A percentile compares a stretch with the other conserved stretches of the same genome.
phyloP scores from a whole-genome alignment of 345 rosid genomes.

The Pseudoturritis turrita region DNA sequence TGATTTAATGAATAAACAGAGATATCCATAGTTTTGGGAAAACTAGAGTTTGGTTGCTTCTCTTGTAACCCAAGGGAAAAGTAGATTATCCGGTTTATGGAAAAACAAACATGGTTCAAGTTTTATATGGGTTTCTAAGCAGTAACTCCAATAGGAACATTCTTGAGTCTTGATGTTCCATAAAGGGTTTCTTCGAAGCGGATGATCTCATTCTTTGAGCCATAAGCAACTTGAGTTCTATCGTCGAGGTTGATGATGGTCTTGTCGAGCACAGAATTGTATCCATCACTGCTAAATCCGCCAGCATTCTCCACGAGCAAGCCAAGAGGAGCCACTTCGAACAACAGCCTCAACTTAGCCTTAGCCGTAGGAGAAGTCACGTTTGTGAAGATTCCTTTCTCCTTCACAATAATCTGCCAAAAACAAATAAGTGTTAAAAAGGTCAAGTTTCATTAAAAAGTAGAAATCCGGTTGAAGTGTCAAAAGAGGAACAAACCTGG shows the following conservation, averaged over 20 bases:
- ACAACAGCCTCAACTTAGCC: constrained; percentile 85
- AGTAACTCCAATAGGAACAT: constrained; percentile 63
- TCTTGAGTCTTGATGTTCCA: constrained; percentile 82
- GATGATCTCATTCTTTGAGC: constrained; percentile 88
- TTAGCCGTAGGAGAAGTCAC: constrained; percentile 84
- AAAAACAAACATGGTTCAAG: not conserved
- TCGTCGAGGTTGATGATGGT: constrained; percentile 69
- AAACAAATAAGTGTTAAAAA: not conserved
- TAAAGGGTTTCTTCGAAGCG: constrained; percentile 87
- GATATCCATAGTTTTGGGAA: not conserved
- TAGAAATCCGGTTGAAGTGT: not conserved
- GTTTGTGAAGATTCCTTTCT: constrained; percentile 92
- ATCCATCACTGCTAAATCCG: constrained; percentile 86
- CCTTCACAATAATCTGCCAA: constrained; percentile 82
- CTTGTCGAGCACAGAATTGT: constrained; percentile 68
- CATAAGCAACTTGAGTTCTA: constrained; percentile 95
- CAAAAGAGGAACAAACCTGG: constrained; percentile 46
- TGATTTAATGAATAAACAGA: not conserved
- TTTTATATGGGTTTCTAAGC: constrained; percentile 28
- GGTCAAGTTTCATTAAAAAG: not conserved
- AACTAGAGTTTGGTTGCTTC: constrained; percentile 16
- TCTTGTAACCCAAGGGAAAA: not conserved
- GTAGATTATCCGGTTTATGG: constrained; percentile 15
- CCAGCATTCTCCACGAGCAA: constrained; percentile 83
- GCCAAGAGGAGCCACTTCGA: constrained; percentile 91